Evolutionary conservation across 495 filamentous ascomycete genomes (phyloP), one percentile per base, ranked within the genome.

Genomic region (Xylaria acuta): DNA sequence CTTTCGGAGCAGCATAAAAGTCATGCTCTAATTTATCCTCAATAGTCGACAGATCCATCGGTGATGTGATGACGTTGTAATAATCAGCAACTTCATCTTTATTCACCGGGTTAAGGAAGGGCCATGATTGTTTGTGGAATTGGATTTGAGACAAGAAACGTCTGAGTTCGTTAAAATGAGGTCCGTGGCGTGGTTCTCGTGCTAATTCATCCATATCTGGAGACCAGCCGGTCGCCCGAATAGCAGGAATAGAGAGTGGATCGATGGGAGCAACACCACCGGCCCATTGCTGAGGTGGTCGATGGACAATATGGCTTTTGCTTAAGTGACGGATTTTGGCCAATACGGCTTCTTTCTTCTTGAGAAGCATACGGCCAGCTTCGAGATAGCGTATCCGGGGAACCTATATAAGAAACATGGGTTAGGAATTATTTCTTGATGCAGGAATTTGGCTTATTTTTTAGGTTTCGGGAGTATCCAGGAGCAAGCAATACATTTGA

Each of bases 161-260:
- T 22, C 92, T 81, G 1, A 94, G 85, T 65, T 91, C 87, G 70
- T 92, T 92, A 79, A 92, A 93, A 73, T 93, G 93, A 11, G 92
- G 92, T 16, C 92, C 92, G 74, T 93, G 92, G 64, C 92, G 91
- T 38, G 92, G 92, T 75, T 92, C 91, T 20, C 92, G 90, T 18
- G 92, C 92, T 53, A 94, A 79, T 73, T 92, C 90, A 79, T 94
- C 92, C 92, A 94, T 94, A 76, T 91, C 90, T 7, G 90, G 90
- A 6, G 90, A 92, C 92, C 92, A 94, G 65, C 92, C 92, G 12
- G 92, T 79, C 56, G 81, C 75, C 70, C 71, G 71, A 72, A 82
- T 80, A 14, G 78, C 80, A 53, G 75, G 72, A 58, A 81, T 82
- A 27, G 80, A 79, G 43, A 77, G 67, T 40, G 80, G 80, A 73